Conservation (phyloP, 208 protist species). For the Trypanosoma melophagium region DNA sequence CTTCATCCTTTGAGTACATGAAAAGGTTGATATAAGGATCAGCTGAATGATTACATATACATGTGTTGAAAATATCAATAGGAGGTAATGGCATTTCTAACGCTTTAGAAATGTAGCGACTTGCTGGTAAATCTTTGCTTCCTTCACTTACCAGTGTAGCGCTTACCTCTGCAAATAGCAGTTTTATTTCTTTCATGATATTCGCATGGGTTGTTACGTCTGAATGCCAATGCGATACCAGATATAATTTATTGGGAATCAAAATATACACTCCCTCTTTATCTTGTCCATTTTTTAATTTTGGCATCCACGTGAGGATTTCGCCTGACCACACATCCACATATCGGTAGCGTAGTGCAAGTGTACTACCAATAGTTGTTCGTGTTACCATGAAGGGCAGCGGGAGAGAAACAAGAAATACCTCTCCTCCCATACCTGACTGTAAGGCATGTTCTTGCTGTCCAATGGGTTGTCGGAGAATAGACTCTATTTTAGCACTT, state of each 20-base stretch:
- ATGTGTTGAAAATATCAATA: slow-evolving; percentile 34
- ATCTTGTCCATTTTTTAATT: background rate
- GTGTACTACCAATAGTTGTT: background rate
- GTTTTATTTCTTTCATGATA: slow-evolving; percentile 2
- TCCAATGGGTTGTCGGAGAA: background rate
- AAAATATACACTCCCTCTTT: background rate
- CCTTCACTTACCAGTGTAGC: background rate
- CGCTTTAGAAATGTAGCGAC: slow-evolving; percentile 35
- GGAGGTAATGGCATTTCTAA: slow-evolving; percentile 44
- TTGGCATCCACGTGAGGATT: slow-evolving; percentile 7
- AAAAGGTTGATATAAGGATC: slow-evolving; percentile 52
- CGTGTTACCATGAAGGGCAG: slow-evolving; percentile 11
- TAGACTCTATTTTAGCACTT: slow-evolving; percentile 35
- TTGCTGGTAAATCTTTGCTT: background rate
- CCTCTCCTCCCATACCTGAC: background rate
- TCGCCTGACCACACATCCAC: slow-evolving; percentile 14
- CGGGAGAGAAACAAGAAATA: slow-evolving; percentile 1
- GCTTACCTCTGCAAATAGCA: background rate
- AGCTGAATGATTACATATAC: slow-evolving; percentile 50
- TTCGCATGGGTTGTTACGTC: background rate
- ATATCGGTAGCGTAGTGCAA: slow-evolving; percentile 6
- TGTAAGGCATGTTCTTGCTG: slow-evolving; percentile 4
- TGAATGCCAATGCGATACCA: slow-evolving; percentile 10
- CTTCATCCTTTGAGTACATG: slow-evolving; percentile 14
- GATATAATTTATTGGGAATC: slow-evolving; percentile 14